These are phyloP conservation scores for Lodderomyces jiufengensis DNA, from an alignment of 1,139 yeast species.

Conservation along the genomic window DNA sequence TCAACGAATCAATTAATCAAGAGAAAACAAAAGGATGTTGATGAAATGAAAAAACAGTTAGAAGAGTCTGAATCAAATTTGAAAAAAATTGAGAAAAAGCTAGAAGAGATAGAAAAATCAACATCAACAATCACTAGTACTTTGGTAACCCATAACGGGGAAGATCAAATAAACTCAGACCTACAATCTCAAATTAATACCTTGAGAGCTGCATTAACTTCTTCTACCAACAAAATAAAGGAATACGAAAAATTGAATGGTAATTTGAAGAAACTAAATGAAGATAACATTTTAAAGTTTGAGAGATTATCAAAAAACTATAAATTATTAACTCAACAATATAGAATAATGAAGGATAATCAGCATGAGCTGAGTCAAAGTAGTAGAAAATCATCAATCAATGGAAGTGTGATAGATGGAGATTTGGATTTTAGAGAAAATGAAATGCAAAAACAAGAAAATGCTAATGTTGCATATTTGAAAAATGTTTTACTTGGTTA, in stretches of 20 bases:
- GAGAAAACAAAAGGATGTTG: slow-evolving; percentile 50
- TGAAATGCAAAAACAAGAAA: slow-evolving; percentile 6
- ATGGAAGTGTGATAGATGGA: neutral
- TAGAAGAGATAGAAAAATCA: slow-evolving; percentile 6
- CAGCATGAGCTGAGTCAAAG: neutral
- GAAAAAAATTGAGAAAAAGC: slow-evolving; percentile 1
- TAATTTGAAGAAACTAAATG: slow-evolving; percentile 59
- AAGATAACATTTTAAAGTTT: slow-evolving; percentile 62
- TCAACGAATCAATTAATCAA: slow-evolving; percentile 48
- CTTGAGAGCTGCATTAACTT: slow-evolving; percentile 51
- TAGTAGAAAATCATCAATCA: neutral
- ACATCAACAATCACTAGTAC: slow-evolving; percentile 15
- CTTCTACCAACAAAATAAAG: slow-evolving; percentile 46
- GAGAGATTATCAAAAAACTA: slow-evolving; percentile 67
- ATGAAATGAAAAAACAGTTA: slow-evolving; percentile 36
- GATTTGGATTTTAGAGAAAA: neutral
- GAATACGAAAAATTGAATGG: slow-evolving; percentile 58
- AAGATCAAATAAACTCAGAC: slow-evolving; percentile 16
- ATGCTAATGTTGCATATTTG: slow-evolving; percentile 62
- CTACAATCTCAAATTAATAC: slow-evolving; percentile 33
- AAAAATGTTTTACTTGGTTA: slow-evolving; percentile 87
- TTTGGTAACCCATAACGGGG: slow-evolving; percentile 14
- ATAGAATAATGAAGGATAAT: slow-evolving; percentile 29
- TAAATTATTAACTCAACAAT: slow-evolving; percentile 57
- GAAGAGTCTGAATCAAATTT: slow-evolving; percentile 41